Evolutionary conservation across 202 grass and related monocot species (phyloP), one percentile per base, ranked within the genome.

Genomic region (Hordeum pubiflorum): DNA sequence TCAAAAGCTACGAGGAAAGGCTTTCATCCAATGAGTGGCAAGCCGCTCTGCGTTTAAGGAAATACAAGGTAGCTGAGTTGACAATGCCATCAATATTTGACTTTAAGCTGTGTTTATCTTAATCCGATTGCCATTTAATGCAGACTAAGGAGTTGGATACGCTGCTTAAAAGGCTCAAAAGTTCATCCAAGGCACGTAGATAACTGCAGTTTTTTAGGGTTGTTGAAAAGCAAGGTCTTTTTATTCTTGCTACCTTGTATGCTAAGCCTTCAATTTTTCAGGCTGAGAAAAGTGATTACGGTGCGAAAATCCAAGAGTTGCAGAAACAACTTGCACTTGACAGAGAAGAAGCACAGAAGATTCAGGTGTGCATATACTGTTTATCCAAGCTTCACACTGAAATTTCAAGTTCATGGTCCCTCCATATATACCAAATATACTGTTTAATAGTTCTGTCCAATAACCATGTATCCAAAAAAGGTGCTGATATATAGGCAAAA

Each of bases 1-100:
- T 92, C 61, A 94, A 92, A 89, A 97, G 87, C 62, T 92, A 94
- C 6, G 94, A 97, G 79, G 94, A 94, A 92, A 92, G 94, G 86
- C 87, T 97, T 46, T 85, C 89, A 71, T 97, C 94, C 10, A 97
- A 75, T 56, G 94, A 97, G 69, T 94, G 94, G 94, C 94, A 97
- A 94, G 91, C 91, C 77, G 91, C 94, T 76, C 78, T 97, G 85
- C 83, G 91, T 41, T 40, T 97, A 69, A 92, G 89, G 61, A 92
- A 97, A 58, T 91, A 89, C 86, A 94, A 97, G 89, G 94, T 92
- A 75, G 8, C 41, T 5, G 33, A 72, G 15, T 64, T 59, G 55
- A 27, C 60, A 75, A 56, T 50, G 38, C 50, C 67, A 79, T 72
- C 29, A 23, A 72, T 52, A 52, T 82, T 69, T 78, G 50, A 58